These are phyloP conservation scores for Thymus mandschuricus DNA, from an alignment of 257 asterid species.

Conservation along the genomic window DNA sequence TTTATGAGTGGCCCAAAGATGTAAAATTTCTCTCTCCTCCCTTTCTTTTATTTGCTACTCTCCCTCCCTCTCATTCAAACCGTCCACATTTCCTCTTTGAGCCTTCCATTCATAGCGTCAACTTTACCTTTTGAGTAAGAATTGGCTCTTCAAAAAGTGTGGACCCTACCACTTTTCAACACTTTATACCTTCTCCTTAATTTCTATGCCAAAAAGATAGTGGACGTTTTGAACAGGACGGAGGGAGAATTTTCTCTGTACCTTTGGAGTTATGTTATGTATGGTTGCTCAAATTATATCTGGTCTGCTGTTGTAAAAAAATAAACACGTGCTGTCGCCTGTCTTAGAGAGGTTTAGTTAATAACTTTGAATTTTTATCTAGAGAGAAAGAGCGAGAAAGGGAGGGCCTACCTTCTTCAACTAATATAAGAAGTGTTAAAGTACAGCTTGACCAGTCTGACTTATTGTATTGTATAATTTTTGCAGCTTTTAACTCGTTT, in stretches of 20 bases:
- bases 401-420: constrained; percentile 25
- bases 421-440: constrained; percentile 8
- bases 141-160: no score
- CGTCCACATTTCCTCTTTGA: no score
- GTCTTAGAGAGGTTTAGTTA: constrained; percentile 12
- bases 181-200: no score
- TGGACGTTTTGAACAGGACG: no score
- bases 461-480: constrained; percentile 30
- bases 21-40: constrained; percentile 52
- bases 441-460: constrained; percentile 22
- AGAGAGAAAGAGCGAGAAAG: constrained; percentile 23
- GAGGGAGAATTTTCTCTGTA: not conserved
- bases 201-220: no score
- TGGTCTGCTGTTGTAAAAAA: constrained; percentile 25
- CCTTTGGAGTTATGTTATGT: constrained; percentile 12
- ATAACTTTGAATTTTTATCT: constrained; percentile 2
- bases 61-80: no score
- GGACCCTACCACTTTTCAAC: no score
- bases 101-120: no score
- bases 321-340: not conserved
- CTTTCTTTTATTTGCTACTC: constrained; percentile 22
- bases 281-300: constrained; percentile 17
- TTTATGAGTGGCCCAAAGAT: constrained; percentile 98
- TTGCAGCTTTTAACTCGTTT: constrained; percentile 94
- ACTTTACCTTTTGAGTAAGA: no score